Evolutionary conservation across 352 stramenopile genomes (phyloP).

Genomic region (Phytophthora kernoviae): DNA sequence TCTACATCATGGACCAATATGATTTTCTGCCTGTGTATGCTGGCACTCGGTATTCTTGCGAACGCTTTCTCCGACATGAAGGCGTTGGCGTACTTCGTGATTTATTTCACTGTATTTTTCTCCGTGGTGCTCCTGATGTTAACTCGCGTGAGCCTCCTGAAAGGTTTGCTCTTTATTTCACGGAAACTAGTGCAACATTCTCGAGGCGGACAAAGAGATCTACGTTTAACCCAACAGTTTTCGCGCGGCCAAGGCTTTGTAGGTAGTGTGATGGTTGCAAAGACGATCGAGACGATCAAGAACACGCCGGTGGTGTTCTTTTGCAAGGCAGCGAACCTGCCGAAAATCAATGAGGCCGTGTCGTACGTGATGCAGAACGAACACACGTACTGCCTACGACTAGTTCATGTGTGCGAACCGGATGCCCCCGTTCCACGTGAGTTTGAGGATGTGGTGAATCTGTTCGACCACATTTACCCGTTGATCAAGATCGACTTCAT

Average conservation of each 20-base stretch:
- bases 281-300: slow-evolving; percentile 79
- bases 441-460: slow-evolving; percentile 59
- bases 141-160: slow-evolving; percentile 60
- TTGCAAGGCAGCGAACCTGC: slow-evolving; percentile 86
- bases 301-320: slow-evolving; percentile 90
- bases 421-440: slow-evolving; percentile 34
- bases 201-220: not conserved
- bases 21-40: slow-evolving; percentile 52
- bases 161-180: slow-evolving; percentile 53
- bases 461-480: slow-evolving; percentile 92
- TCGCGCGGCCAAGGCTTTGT: slow-evolving; percentile 31
- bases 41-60: slow-evolving; percentile 52
- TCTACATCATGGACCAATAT: slow-evolving; percentile 71
- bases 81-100: slow-evolving; percentile 53
- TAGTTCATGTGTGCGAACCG: slow-evolving; percentile 74
- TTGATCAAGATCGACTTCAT: slow-evolving; percentile 90
- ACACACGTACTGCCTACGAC: slow-evolving; percentile 86
- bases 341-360: slow-evolving; percentile 92
- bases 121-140: slow-evolving; percentile 69
- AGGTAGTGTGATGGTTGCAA: slow-evolving; percentile 65
- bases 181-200: slow-evolving; percentile 39
- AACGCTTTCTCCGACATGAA: slow-evolving; percentile 56
- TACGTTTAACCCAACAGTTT: not conserved
- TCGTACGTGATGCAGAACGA: slow-evolving; percentile 90
- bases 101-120: slow-evolving; percentile 65